These are phyloP conservation scores for Termitomyces sp. DNA, from an alignment of 768 basidiomycete genomes.

Conservation along the genomic window DNA sequence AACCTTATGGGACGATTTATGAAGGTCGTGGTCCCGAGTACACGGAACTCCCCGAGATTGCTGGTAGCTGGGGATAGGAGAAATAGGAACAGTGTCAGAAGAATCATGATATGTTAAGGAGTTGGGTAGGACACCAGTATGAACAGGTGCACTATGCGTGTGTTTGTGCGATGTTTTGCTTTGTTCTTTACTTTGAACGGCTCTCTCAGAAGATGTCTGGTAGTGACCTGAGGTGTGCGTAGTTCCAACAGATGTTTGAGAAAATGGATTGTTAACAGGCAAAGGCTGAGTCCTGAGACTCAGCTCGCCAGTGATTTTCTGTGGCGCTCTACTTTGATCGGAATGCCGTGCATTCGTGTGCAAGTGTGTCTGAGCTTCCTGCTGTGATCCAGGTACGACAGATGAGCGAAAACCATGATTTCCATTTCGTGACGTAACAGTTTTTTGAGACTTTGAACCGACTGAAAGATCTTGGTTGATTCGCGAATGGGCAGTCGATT, in stretches of 20 bases:
- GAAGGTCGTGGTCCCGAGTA: neutral
- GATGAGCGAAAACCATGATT: neutral
- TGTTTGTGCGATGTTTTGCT: slow-evolving; percentile 1
- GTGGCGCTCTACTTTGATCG: neutral
- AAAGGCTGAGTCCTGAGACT: neutral
- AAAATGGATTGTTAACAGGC: neutral
- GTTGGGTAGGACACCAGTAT: neutral
- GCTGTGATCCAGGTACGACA: neutral
- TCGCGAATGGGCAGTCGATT: neutral
- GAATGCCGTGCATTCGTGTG: neutral
- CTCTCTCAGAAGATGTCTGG: neutral
- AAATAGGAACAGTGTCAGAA: neutral
- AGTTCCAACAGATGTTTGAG: neutral
- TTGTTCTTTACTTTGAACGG: neutral
- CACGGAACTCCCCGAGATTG: neutral
- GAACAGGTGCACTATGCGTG: neutral
- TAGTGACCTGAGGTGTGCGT: neutral
- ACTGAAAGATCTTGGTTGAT: neutral
- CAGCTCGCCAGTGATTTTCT: neutral
- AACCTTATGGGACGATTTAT: neutral
- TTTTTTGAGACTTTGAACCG: neutral
- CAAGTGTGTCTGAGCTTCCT: neutral
- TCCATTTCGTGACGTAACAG: neutral
- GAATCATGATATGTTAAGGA: neutral
- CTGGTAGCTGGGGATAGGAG: neutral